Evolutionary conservation across 2,329 filamentous ascomycete species (phyloP).

Genomic region (Pezicula radicicola): DNA sequence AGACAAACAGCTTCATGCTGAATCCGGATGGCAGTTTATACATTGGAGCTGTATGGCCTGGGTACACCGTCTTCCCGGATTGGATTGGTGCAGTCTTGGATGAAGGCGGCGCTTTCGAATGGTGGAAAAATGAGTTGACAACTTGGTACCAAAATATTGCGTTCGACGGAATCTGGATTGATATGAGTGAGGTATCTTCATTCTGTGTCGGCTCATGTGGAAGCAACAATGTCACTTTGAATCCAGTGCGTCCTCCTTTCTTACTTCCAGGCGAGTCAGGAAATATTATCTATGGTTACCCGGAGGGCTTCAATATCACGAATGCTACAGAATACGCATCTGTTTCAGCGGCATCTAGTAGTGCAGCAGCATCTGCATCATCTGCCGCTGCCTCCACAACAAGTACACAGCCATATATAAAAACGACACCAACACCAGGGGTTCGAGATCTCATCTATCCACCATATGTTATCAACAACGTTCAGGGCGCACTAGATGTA

Average conservation of each 20-base stretch:
- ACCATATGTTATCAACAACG: slow-evolving; percentile 74
- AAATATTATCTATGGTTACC: slow-evolving; percentile 57
- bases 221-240: slow-evolving; percentile 58
- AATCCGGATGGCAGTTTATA: slow-evolving; percentile 55
- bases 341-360: slow-evolving; percentile 50
- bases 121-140: slow-evolving; percentile 64
- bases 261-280: slow-evolving; percentile 61
- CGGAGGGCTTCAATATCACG: slow-evolving; percentile 66
- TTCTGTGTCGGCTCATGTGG: slow-evolving; percentile 75
- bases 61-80: slow-evolving; percentile 66
- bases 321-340: slow-evolving; percentile 65
- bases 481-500: slow-evolving; percentile 68
- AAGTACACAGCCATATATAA: slow-evolving; percentile 45
- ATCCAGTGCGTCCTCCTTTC: slow-evolving; percentile 68
- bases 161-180: slow-evolving; percentile 55
- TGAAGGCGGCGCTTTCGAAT: slow-evolving; percentile 58
- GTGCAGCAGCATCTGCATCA: slow-evolving; percentile 38
- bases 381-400: slow-evolving; percentile 29
- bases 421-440: slow-evolving; percentile 59
- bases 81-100: slow-evolving; percentile 63
- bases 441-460: slow-evolving; percentile 68
- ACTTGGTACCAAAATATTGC: slow-evolving; percentile 50
- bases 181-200: slow-evolving; percentile 57
- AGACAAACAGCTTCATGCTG: slow-evolving; percentile 50
- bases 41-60: slow-evolving; percentile 70